These are phyloP conservation scores for Ceratocystis albifundus DNA, from an alignment of 2,329 filamentous ascomycete genomes.

Conservation along the genomic window DNA sequence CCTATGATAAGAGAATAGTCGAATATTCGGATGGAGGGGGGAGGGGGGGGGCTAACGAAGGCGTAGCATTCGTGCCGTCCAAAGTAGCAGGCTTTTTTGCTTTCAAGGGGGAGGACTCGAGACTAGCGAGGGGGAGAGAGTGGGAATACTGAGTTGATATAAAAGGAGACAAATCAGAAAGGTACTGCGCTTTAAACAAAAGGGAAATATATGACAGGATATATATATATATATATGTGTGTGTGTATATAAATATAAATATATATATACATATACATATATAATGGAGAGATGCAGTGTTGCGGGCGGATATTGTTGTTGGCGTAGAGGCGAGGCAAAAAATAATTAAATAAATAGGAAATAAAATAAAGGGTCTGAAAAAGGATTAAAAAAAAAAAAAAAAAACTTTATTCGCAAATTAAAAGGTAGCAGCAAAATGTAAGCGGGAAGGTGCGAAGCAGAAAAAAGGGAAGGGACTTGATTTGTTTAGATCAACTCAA, in stretches of 20 bases:
- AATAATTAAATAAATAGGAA: neutral
- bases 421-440: neutral
- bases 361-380: conserved; percentile 2
- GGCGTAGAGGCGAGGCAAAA: neutral
- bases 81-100: neutral
- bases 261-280: neutral
- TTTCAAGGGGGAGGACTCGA: neutral
- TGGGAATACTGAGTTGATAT: neutral
- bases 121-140: neutral
- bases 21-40: no score
- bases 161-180: conserved; percentile 9
- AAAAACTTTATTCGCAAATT: neutral
- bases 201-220: conserved; percentile 11
- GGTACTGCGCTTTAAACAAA: neutral
- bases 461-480: conserved; percentile 2
- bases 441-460: conserved; percentile 5
- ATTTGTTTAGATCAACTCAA: conserved; percentile 3
- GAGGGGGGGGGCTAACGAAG: neutral
- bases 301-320: neutral
- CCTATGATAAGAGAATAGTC: neutral
- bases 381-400: no score
- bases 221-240: neutral
- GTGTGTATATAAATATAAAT: no score
- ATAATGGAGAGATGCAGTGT: conserved; percentile 12
- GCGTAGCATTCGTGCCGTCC: neutral